Conservation (phyloP, 148 eudicot genomes). For the Beta vulgaris region DNA sequence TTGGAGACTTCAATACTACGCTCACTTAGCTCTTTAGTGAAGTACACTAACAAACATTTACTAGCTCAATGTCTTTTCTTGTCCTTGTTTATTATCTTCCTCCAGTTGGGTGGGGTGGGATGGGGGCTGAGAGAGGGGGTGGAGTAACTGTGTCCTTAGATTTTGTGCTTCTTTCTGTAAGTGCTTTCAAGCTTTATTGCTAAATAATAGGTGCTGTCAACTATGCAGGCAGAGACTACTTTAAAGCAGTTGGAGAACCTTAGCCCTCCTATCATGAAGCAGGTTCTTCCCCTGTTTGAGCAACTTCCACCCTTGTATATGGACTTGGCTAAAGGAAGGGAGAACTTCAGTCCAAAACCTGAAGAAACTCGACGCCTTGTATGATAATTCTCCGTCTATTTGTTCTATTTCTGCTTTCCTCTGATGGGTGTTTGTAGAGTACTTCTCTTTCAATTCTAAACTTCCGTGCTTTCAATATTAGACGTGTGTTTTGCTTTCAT, state of each 20-base stretch:
- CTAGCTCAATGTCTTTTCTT: not conserved
- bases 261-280: slow-evolving; percentile 89
- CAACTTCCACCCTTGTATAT: slow-evolving; percentile 91
- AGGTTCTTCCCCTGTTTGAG: slow-evolving; percentile 89
- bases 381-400: slow-evolving; percentile 26
- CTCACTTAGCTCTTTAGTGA: not conserved
- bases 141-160: not conserved
- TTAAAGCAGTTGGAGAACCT: slow-evolving; percentile 83
- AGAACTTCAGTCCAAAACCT: slow-evolving; percentile 79
- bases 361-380: slow-evolving; percentile 94
- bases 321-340: slow-evolving; percentile 93
- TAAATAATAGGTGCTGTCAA: not conserved
- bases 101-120: not conserved
- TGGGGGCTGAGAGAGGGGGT: not conserved
- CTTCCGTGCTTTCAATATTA: no score
- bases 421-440: not conserved
- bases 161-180: slow-evolving; percentile 11
- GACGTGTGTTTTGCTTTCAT: not conserved
- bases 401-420: not conserved
- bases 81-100: not conserved
- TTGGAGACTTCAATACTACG: no score
- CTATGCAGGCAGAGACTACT: slow-evolving; percentile 84
- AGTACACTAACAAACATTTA: not conserved
- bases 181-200: not conserved
- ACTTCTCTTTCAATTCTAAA: no score